Base-by-base conservation (phyloP, 441 rosid genomes). In the Dalechampia spathulata region DNA sequence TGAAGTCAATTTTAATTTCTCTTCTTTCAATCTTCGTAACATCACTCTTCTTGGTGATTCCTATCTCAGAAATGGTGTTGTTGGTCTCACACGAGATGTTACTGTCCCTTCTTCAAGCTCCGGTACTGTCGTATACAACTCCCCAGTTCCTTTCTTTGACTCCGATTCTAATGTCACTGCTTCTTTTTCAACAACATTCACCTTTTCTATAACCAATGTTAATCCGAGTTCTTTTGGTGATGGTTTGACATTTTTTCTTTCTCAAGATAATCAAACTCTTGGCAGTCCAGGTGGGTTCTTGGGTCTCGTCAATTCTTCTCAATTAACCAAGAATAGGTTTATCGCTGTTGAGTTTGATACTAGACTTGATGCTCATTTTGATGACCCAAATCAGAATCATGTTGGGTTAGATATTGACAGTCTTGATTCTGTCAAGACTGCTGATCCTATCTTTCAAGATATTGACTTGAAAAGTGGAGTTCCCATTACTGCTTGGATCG, bases 1-100 rank as follows among this genome's bases (percentile, higher is more conserved):
- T 15, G 76, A 69, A 42, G 55, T 72, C 0, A 64, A 68, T 49
- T 82, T 93, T 68, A 65, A 68, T 36, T 85, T 82, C 87, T 55
- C 79, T 30, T 78, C 79, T 40, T 79, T 93, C 73, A 67, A 71
- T 39, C 75, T 85, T 67, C 75, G 84, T 7, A 87, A 85, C 74
- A 79, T 93, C 63, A 87, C 97, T 14, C 96, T 93, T 62, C 92
- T 89, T 21, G 99, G 96, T 14, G 95, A 89, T 56, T 80, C 96
- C 52, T 88, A 87, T 58, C 89, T 93, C 67, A 70, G 81, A 16
- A 64, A 79, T 57, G 99, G 97, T 45, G 81, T 71, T 13, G 57
- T 86, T 3, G 96, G 97, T 39, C 97, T 92, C 70, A 89, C 97
- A 0, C 63, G 88, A 6, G 97, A 86, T 69, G 76, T 77, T 2